A percentile compares a stretch with the other conserved stretches of the same genome.
These are phyloP conservation scores for Floccularia luteovirens DNA, from an alignment of 768 basidiomycete genomes.

Conservation along the genomic window DNA sequence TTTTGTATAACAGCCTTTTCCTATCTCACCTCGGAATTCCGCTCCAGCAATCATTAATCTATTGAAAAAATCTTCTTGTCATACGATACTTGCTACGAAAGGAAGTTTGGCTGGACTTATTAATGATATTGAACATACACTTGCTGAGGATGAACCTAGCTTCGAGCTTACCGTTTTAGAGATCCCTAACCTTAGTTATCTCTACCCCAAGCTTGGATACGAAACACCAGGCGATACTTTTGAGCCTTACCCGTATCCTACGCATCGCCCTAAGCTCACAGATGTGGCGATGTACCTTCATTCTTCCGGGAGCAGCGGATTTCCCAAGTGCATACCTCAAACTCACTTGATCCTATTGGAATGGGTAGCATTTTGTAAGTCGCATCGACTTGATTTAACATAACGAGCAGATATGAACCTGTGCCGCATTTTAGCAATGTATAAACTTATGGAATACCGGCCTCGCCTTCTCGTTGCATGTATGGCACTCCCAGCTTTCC, in stretches of 20 bases:
- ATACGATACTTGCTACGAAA: conserved; percentile 25
- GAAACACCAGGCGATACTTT: conserved; percentile 22
- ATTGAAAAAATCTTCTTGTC: conserved; percentile 19
- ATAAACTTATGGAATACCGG: conserved; percentile 10
- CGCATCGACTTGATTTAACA: no score
- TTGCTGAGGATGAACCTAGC: conserved; percentile 10
- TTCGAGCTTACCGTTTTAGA: conserved; percentile 21
- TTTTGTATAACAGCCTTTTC: conserved; percentile 28
- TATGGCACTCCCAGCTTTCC: conserved; percentile 31
- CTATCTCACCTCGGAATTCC: conserved; percentile 33
- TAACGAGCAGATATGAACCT: no score
- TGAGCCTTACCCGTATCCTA: conserved; percentile 15
- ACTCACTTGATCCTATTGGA: conserved; percentile 19
- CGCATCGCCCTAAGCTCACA: conserved; percentile 9
- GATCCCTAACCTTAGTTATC: conserved; percentile 17
- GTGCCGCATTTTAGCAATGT: conserved; percentile 4
- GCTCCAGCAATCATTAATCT: conserved; percentile 36
- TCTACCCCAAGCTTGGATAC: conserved; percentile 31
- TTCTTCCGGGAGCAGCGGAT: conserved; percentile 42
- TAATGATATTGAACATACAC: conserved; percentile 14
- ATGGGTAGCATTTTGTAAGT: conserved; percentile 28
- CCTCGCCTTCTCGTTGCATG: conserved; percentile 13
- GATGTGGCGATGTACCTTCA: conserved; percentile 29
- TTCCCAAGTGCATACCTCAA: conserved; percentile 32
- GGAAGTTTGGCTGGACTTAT: conserved; percentile 20